Base-by-base conservation (phyloP, 2,329 filamentous ascomycete genomes). In the Diaporthe vexans region DNA sequence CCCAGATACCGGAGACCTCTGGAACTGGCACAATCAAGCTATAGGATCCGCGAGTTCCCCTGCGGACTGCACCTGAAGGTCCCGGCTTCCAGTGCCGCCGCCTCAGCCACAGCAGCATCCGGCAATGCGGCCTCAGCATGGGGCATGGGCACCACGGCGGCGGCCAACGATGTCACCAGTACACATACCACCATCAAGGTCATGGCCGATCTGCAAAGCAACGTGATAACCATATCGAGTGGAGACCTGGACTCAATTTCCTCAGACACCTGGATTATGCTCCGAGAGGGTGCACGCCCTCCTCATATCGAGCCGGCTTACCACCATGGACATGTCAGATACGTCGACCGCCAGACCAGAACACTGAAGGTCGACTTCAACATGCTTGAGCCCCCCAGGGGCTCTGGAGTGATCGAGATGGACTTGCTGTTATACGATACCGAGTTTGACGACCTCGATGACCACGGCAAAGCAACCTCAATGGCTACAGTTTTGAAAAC, bases 401-500 rank as follows among this genome's bases (percentile, higher is more conserved):
- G 24, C 15, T 7, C 19, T n/a, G 40, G 46, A 1, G 11, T 21
- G 1, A 73, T 54, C 3, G 54, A 75, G 1, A 77, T 75, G 19
- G 61, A 79, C 8, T 72, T 83, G 5, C 83, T 79, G 35, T 72
- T 86, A 11, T 93, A 91, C 78, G 82, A 88, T 70, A 81, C 85
- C 19, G 88, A 91, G 69, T 90, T 94, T 61, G 91, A 93, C 74
- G 83, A 87, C 3, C 80, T 94, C 17, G 40, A 78, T 0, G 78
- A 84, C 0, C 1, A 46, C 0, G 78, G 83, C 3, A 92, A 92
- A 79, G 82, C 86, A 4, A 83, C 83, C 1, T 88, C 91, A 17
- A 84, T 90, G 71, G 80, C 83, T 5, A 79, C 91, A 11, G 77
- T 89, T 26, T 82, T 94, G 0, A 85, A 90, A 17, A 86, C 88